Evolutionary conservation across 768 basidiomycete species (phyloP).

Genomic region (Russula olivacea): DNA sequence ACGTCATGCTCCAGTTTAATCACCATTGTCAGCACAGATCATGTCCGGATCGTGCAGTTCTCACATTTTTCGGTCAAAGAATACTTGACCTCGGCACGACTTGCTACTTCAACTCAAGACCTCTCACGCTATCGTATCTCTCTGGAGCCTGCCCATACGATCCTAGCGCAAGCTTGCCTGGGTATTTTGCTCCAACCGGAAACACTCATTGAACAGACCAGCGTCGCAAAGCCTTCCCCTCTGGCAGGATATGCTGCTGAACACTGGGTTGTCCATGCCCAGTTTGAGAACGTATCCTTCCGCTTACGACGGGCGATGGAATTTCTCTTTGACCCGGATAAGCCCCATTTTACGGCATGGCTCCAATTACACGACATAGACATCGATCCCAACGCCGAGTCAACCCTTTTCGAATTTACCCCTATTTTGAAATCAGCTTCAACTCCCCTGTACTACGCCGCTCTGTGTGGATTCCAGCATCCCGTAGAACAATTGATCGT

Average conservation of each 20-base stretch:
- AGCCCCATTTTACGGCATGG: not conserved
- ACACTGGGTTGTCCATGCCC: not conserved
- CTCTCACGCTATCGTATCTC: not conserved
- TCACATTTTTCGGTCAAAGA: not conserved
- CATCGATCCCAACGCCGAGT: not conserved
- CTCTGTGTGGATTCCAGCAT: not conserved
- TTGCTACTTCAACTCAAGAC: not conserved
- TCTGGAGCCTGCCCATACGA: not conserved
- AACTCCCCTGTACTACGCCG: not conserved
- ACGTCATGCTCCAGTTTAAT: not conserved
- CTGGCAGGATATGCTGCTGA: not conserved
- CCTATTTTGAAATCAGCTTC: too few species aligned
- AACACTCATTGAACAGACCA: too few species aligned
- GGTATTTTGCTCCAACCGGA: not conserved
- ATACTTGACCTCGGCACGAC: not conserved
- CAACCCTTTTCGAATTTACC: too few species aligned
- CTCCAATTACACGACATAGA: not conserved
- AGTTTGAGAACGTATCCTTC: not conserved
- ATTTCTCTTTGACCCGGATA: not conserved
- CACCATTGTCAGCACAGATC: not conserved
- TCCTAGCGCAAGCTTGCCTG: not conserved
- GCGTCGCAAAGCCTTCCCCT: not conserved
- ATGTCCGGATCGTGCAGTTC: not conserved
- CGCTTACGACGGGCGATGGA: not conserved
- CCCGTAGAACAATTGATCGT: not conserved